Base-by-base conservation (phyloP, 2,329 filamentous ascomycete species). In the Seiridium unicorne region DNA sequence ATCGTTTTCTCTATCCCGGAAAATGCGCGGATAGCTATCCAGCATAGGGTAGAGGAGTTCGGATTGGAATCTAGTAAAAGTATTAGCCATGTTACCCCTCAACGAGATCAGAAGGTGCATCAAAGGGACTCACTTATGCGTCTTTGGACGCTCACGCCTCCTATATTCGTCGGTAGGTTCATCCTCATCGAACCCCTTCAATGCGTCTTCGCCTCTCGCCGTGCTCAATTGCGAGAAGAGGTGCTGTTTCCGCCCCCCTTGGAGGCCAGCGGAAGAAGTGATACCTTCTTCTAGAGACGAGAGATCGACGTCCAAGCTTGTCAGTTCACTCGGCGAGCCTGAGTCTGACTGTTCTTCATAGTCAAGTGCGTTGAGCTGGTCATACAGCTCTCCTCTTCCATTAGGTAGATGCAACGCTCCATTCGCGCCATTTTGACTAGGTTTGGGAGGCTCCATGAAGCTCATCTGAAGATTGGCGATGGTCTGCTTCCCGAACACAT, bases 11-110 rank as follows among this genome's bases (percentile, higher is more conserved):
- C 72, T 72, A 56, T 80, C 75, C 18, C 81, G 72, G 73, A 93
- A 92, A 58, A 97, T 89, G 36, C 79, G 77, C 1, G 95, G 95
- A 70, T 91, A 97, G 72, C 92, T 96, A 70, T 95, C 88, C 40
- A 96, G 82, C 35, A 93, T 70, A 1, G 94, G 93, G 69, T 93
- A 95, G 1, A 83, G 77, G 6, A 94, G 79, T 2, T 75, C 51
- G 7, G 81, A 77, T 60, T 80, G 76, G 67, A 84, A 87, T 61
- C 81, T 84, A 48, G 34, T 51, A 44, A 35, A n/a, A 8, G 34
- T 1, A 7, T 26, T 11, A 48, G 31, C 13, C 10, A 7, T 38
- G 7, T 4, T n/a, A 18, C 4, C 18, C 35, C 31, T 18, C 11
- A 7, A 10, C 1, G 5, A 42, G 26, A n/a, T 6, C 18, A 2